phyloP scores from a whole-genome alignment of 495 filamentous ascomycete genomes.

The Cryomyces antarcticus region DNA sequence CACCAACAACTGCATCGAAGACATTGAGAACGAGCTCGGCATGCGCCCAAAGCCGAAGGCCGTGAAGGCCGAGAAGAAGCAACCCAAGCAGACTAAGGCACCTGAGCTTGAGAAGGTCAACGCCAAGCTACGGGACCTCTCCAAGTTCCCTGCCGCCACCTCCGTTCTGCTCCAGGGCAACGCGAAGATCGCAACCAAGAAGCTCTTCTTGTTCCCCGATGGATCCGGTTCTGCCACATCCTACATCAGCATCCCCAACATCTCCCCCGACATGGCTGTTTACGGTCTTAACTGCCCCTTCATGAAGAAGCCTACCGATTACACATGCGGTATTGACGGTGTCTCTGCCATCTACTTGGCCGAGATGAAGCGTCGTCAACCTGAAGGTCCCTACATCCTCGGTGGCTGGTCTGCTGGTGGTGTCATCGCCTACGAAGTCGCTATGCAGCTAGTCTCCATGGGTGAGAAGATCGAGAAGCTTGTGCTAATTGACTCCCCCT shows the following conservation, averaged over 20 bases:
- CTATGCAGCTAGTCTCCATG: constrained; percentile 43
- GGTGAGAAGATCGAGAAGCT: constrained; percentile 55
- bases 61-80: constrained; percentile 1
- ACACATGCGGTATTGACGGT: constrained; percentile 33
- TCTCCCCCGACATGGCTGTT: constrained; percentile 31
- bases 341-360: constrained; percentile 37
- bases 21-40: constrained; percentile 24
- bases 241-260: constrained; percentile 36
- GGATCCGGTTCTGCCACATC: constrained; percentile 50
- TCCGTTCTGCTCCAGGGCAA: constrained; percentile 33
- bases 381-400: constrained; percentile 49
- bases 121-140: constrained; percentile 18
- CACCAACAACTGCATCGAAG: constrained; percentile 22
- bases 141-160: constrained; percentile 22
- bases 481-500: constrained; percentile 67
- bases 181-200: constrained; percentile 34
- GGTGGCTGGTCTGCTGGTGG: constrained; percentile 76
- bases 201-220: constrained; percentile 58
- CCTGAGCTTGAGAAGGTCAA: constrained; percentile 21
- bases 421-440: constrained; percentile 71
- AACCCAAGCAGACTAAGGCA: constrained; percentile 4
- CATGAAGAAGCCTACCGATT: constrained; percentile 38
- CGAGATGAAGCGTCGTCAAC: constrained; percentile 50
- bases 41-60: constrained; percentile 19
- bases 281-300: constrained; percentile 48